phyloP scores from a whole-genome alignment of 495 filamentous ascomycete genomes.

The Alectoria sarmentosa region DNA sequence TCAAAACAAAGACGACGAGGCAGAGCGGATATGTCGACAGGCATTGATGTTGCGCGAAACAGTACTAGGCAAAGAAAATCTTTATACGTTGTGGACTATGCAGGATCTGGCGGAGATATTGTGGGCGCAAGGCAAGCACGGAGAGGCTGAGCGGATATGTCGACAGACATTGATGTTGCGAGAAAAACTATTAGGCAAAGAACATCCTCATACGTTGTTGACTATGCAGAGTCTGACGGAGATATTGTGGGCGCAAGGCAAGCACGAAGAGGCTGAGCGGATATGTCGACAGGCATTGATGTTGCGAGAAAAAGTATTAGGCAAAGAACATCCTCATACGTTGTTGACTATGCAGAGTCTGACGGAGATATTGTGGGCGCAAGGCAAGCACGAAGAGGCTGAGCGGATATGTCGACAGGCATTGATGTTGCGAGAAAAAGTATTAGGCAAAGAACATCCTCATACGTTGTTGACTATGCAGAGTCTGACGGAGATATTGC shows the following conservation, averaged over 20 bases:
- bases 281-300: conserved; percentile 26
- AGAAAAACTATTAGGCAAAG: background rate
- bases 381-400: background rate
- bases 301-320: conserved; percentile 28
- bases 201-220: background rate
- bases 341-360: conserved; percentile 29
- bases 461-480: background rate
- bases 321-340: conserved; percentile 27
- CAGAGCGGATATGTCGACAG: conserved; percentile 28
- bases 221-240: background rate
- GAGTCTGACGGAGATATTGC: no score
- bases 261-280: conserved; percentile 33
- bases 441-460: background rate
- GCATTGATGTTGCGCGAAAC: conserved; percentile 26
- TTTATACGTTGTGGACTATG: conserved; percentile 28
- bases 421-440: background rate
- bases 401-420: background rate
- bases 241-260: conserved; percentile 26
- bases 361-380: background rate
- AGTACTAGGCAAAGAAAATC: conserved; percentile 29
- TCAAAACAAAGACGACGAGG: conserved; percentile 33
- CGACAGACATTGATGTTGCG: background rate
- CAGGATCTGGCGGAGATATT: conserved; percentile 22
- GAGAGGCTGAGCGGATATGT: background rate
- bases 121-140: background rate